Evolutionary conservation across 2,329 filamentous ascomycete species (phyloP).

Genomic region (Aspergillus amoenus): DNA sequence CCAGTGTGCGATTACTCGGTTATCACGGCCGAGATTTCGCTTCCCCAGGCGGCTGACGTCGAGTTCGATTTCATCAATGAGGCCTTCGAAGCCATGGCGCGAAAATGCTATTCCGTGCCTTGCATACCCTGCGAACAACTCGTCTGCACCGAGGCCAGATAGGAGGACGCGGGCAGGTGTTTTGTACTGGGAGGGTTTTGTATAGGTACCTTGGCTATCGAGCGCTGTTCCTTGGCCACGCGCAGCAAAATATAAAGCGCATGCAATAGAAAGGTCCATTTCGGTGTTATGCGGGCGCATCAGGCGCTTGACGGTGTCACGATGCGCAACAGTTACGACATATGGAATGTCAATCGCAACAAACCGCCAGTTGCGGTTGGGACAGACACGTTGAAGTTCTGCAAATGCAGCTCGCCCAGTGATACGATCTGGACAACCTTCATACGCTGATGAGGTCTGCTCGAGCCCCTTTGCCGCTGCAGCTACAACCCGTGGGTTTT

Average conservation of each 20-base stretch:
- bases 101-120: conserved; percentile 77
- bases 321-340: conserved; percentile 67
- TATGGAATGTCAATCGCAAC: conserved; percentile 79
- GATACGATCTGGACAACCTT: conserved; percentile 83
- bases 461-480: conserved; percentile 48
- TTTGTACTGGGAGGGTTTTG: conserved; percentile 48
- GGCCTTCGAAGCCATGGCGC: conserved; percentile 65
- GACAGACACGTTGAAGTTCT: conserved; percentile 72
- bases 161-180: conserved; percentile 80
- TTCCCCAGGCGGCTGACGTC: conserved; percentile 85
- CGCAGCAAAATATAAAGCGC: conserved; percentile 91
- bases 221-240: conserved; percentile 61
- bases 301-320: conserved; percentile 67
- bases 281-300: conserved; percentile 96
- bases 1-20: conserved; percentile 87
- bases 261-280: conserved; percentile 96
- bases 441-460: conserved; percentile 54
- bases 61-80: conserved; percentile 78
- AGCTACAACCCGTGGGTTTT: conserved; percentile 76
- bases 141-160: conserved; percentile 91
- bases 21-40: conserved; percentile 92
- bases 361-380: conserved; percentile 75
- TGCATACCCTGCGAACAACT: conserved; percentile 91
- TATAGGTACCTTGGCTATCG: conserved; percentile 27
- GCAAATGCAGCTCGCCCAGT: conserved; percentile 77